Conservation (phyloP, 1,284 basidiomycete species). For the Trichosporon inkin region DNA sequence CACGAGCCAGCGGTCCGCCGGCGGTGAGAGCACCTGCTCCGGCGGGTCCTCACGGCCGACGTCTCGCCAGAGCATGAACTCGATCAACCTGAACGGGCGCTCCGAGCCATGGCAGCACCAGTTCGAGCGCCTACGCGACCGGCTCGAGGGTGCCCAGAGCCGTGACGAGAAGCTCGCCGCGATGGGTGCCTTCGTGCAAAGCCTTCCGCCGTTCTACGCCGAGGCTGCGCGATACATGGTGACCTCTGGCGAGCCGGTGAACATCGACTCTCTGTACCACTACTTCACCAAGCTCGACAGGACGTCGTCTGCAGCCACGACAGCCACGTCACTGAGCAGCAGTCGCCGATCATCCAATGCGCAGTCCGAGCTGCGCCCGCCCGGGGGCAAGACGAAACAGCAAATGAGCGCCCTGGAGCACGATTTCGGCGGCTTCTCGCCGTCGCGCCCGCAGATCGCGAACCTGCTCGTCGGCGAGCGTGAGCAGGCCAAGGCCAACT, state of each 20-base stretch:
- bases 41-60: neutral
- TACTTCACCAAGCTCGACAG: constrained; percentile 20
- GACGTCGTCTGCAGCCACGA: constrained; percentile 6
- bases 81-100: neutral
- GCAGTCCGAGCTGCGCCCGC: neutral
- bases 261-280: constrained; percentile 17
- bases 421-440: constrained; percentile 18
- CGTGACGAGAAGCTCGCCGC: constrained; percentile 5
- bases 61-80: constrained; percentile 2
- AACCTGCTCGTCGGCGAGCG: constrained; percentile 11
- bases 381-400: neutral
- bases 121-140: constrained; percentile 9
- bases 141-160: constrained; percentile 7
- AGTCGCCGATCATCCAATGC: neutral
- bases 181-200: constrained; percentile 10
- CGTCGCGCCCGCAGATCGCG: constrained; percentile 17
- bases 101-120: neutral
- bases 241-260: constrained; percentile 8
- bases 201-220: constrained; percentile 16
- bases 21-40: neutral
- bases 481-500: neutral
- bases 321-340: neutral
- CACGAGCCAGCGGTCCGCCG: neutral
- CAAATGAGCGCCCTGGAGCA: neutral
- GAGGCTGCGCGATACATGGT: constrained; percentile 12